phyloP scores from a whole-genome alignment of 768 basidiomycete species.

The Pleurotus giganteus region DNA sequence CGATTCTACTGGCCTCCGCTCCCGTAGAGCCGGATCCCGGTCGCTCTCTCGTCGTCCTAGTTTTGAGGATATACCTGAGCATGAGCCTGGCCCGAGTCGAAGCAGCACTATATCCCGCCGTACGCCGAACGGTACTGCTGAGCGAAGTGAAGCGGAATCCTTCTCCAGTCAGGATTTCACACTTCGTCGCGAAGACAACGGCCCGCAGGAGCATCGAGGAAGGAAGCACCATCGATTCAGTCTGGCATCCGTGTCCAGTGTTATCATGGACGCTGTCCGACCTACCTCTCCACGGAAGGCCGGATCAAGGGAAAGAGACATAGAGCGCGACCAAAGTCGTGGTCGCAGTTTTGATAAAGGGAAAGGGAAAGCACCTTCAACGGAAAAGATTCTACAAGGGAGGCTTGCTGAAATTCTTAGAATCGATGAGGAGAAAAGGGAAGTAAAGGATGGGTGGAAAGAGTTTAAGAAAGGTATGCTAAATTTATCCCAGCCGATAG shows the following conservation, averaged over 20 bases:
- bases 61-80: slow-evolving; percentile 38
- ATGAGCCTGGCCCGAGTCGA: slow-evolving; percentile 19
- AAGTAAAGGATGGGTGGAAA: slow-evolving; percentile 63
- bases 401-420: slow-evolving; percentile 40
- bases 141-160: slow-evolving; percentile 6
- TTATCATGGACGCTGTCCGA: slow-evolving; percentile 47
- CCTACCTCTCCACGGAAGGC: slow-evolving; percentile 38
- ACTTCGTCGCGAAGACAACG: slow-evolving; percentile 12
- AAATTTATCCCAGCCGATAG: not conserved
- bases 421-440: slow-evolving; percentile 39
- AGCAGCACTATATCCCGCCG: not conserved
- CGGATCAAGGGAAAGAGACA: slow-evolving; percentile 8
- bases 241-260: slow-evolving; percentile 49
- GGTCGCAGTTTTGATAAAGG: slow-evolving; percentile 18
- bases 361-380: slow-evolving; percentile 22
- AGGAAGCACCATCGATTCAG: slow-evolving; percentile 46
- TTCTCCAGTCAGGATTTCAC: not conserved
- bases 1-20: not conserved
- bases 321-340: slow-evolving; percentile 12
- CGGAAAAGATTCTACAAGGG: slow-evolving; percentile 26
- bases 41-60: slow-evolving; percentile 39
- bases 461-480: slow-evolving; percentile 81
- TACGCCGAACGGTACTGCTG: not conserved
- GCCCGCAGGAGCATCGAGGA: slow-evolving; percentile 22
- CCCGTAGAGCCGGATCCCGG: slow-evolving; percentile 13